Evolutionary conservation across 768 basidiomycete species (phyloP), one percentile per base, ranked within the genome.

Genomic region (Phylloporus sp.): DNA sequence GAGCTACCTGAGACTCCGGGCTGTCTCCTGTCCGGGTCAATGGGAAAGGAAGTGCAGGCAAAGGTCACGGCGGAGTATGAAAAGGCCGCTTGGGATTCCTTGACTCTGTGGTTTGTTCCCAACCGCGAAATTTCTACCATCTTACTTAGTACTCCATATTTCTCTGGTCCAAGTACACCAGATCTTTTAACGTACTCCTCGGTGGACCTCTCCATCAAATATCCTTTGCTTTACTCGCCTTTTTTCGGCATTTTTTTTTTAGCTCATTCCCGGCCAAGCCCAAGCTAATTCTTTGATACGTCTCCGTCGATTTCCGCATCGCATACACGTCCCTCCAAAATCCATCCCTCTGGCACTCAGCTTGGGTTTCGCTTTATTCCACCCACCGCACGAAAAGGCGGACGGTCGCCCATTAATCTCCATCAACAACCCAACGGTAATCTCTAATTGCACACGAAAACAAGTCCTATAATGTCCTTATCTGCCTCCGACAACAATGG

Each of bases 401-500:
- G 55, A 53, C 65, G 9, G 36, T 15, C 46, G 53, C 66, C 62
- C 58, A 62, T 64, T 67, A 67, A 69, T 67, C 55, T 57, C 48
- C 59, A 52, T 49, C 54, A 58, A 60, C 60, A 67, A 68, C 63
- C 59, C 47, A 65, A 66, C 65, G 58, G 61, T 90, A 90, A 90
- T 90, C 79, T 78, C 76, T 90, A 90, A 88, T 88, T 80, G 69
- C 71, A 70, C 75, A 65, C 65, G 52, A 68, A 64, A 68, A 63
- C 55, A 59, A 73, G 67, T 64, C 69, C 71, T 86, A 85, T 85
- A 86, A 91, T 91, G 89, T 90, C 89, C 75, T 82, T 90, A 79
- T 88, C 88, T 67, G 80, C 86, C 68, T 76, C 78, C 66, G 86
- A 89, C 80, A 85, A 79, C 77, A 80, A 78, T 73, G 75, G 76